Percentiles rank a stretch among this genome's conserved stretches.
phyloP scores from a whole-genome alignment of 2,329 filamentous ascomycete genomes.

The Beauveria sp. region DNA sequence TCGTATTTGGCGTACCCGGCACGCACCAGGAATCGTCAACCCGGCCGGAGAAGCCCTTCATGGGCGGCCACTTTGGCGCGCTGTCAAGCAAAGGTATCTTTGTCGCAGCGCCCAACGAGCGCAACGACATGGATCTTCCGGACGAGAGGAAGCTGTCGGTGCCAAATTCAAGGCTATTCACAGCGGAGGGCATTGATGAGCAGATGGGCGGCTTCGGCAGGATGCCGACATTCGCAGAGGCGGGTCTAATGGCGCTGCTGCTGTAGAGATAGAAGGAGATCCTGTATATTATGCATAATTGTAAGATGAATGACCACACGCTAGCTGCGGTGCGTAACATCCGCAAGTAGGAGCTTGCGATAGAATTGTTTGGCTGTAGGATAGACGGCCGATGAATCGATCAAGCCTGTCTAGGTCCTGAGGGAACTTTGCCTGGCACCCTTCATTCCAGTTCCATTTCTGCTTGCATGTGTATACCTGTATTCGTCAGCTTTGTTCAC shows the following conservation, averaged over 20 bases:
- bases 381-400: not conserved
- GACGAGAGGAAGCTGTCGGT: conserved; percentile 29
- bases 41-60: conserved; percentile 14
- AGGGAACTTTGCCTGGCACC: not conserved
- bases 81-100: conserved; percentile 55
- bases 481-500: conserved; percentile 10
- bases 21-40: conserved; percentile 8
- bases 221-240: conserved; percentile 9
- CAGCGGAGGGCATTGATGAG: conserved; percentile 10
- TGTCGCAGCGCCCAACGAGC: conserved; percentile 25
- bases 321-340: too few relatives aligned
- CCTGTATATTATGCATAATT: conserved; percentile 1
- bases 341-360: too few relatives aligned
- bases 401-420: not conserved
- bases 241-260: conserved; percentile 5
- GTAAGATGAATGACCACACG: not conserved
- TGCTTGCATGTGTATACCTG: conserved; percentile 44
- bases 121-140: conserved; percentile 13
- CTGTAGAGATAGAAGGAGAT: not conserved
- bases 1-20: conserved; percentile 28
- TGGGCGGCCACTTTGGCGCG: conserved; percentile 50
- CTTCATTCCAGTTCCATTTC: conserved; percentile 39
- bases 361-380: too few relatives aligned
- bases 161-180: conserved; percentile 25
- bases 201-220: not conserved